A percentile compares a stretch with the other conserved stretches of the same genome.
Conservation (phyloP, 495 filamentous ascomycete species). For the Cenococcum geophilum region DNA sequence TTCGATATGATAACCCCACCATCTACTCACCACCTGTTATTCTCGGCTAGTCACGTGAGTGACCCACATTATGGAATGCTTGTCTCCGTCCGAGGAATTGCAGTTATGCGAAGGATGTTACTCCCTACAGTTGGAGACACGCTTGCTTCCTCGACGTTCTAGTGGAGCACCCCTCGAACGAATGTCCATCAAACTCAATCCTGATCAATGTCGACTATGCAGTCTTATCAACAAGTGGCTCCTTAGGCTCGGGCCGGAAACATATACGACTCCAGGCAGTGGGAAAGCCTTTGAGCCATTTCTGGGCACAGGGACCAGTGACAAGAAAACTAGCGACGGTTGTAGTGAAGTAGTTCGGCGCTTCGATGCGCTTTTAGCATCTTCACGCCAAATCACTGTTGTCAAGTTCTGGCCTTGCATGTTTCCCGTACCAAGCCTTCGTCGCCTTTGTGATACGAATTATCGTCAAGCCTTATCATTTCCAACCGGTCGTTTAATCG, state of each 20-base stretch:
- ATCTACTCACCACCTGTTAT: no score
- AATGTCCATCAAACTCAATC: neutral
- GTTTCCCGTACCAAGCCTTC: neutral
- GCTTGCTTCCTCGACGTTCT: neutral
- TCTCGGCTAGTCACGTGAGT: no score
- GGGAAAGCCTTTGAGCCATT: neutral
- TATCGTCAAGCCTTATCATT: constrained; percentile 1
- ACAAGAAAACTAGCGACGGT: neutral
- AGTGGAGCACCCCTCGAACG: neutral
- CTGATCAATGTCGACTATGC: neutral
- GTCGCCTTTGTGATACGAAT: constrained; percentile 6
- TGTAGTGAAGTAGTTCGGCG: neutral
- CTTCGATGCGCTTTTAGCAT: neutral
- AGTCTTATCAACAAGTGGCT: neutral
- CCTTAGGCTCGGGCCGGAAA: neutral
- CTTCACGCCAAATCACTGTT: neutral
- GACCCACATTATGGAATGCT: neutral
- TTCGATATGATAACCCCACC: no score
- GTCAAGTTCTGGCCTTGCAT: neutral
- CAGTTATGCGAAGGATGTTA: neutral
- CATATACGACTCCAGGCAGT: neutral
- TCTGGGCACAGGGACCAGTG: neutral
- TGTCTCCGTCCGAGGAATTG: neutral
- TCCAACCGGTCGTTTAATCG: constrained; percentile 7
- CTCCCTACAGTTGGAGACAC: neutral